Base-by-base conservation (phyloP, 768 basidiomycete genomes). In the Tephrocybe sp. region DNA sequence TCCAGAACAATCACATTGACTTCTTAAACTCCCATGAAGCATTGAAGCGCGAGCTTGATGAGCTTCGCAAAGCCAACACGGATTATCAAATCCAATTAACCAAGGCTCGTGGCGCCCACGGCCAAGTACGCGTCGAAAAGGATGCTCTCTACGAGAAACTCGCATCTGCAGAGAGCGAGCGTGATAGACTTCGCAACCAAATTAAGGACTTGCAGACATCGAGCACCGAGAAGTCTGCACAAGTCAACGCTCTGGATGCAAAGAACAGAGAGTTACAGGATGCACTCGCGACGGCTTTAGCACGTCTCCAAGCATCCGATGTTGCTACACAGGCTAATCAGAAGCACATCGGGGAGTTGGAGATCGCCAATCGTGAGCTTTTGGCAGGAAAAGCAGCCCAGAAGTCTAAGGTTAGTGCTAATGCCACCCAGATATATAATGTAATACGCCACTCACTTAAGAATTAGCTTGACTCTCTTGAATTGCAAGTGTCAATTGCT, bases 111-210 rank as follows among this genome's bases (percentile, higher is more conserved):
- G 80, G 83, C 18, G 82, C 83, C 12, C 84, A 89, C 57, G 88
- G 89, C 0, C 85, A 88, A 60, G 78, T 87, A 5, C 82, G 87
- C 13, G 88, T 88, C 12, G 90, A 93, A 72, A 93, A 91, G 68
- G 90, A 92, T 41, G 69, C 80, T 30, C 63, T 90, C 38, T 67
- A 60, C 18, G 87, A 90, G 54, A 86, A 87, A 54, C 67, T 89
- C 25, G 68, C 64, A 19, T 70, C 71, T 19, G 72, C 73, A 0
- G 89, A 92, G 62, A 71, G 64, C 24, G 89, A 92, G 45, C 80
- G 87, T 18, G 86, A 92, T 18, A 67, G 68, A 4, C 63, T 89
- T 36, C 78, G 78, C 34, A 55, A 61, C 2, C 80, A 85, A 53
- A 61, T 83, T 16, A 82, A 83, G 51, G 81, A 81, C 47, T 44